These are phyloP conservation scores for Afroboletus lepidellus DNA, from an alignment of 1,284 basidiomycete species.

Conservation along the genomic window DNA sequence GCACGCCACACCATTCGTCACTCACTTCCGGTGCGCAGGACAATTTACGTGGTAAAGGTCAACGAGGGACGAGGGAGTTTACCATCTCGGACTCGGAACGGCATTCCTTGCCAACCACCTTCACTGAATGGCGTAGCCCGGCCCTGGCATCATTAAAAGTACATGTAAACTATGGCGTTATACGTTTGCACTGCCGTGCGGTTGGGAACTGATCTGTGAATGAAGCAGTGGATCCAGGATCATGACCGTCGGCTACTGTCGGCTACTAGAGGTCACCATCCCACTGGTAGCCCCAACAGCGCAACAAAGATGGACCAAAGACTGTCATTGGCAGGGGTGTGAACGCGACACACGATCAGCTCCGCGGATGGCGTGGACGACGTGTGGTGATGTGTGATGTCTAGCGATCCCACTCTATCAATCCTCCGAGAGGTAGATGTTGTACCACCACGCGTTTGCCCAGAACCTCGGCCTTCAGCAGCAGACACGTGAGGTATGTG, in stretches of 20 bases:
- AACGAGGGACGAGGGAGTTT: conserved; percentile 14
- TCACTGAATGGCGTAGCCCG: background rate
- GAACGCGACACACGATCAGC: conserved; percentile 17
- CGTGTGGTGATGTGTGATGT: background rate
- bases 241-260: background rate
- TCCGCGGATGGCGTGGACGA: conserved; percentile 20
- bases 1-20: background rate
- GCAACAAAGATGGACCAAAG: conserved; percentile 3
- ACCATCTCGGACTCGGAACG: background rate
- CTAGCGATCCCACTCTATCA: conserved; percentile 61
- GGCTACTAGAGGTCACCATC: background rate
- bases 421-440: conserved; percentile 85
- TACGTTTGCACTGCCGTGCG: background rate
- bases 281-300: background rate
- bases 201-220: conserved; percentile 1
- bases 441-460: conserved; percentile 96
- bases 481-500: background rate
- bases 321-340: conserved; percentile 15
- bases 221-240: background rate
- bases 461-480: conserved; percentile 84
- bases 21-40: conserved; percentile 1
- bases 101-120: background rate
- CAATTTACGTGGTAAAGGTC: conserved; percentile 19
- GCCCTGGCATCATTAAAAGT: background rate
- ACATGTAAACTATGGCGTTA: conserved; percentile 1